These are phyloP conservation scores for Wickerhamomyces ciferrii DNA, from an alignment of 805 yeast genomes.

Conservation along the genomic window DNA sequence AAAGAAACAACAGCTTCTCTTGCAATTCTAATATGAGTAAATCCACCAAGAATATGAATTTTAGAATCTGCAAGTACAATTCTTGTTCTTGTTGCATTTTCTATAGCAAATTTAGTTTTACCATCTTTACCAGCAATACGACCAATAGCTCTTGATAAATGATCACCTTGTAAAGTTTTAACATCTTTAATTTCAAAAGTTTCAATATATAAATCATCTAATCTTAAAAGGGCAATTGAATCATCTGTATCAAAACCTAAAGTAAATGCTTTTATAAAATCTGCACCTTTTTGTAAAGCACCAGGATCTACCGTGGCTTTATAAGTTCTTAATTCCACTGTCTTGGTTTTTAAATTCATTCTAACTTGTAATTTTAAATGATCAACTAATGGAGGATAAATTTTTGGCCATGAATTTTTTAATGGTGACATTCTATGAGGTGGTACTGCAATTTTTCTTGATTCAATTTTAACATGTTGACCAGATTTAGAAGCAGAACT, in stretches of 20 bases:
- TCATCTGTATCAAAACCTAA: conserved; percentile 97
- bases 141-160: conserved; percentile 96
- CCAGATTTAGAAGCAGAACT: conserved; percentile 58
- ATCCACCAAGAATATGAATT: conserved; percentile 95
- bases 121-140: conserved; percentile 99
- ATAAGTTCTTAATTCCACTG: conserved; percentile 82
- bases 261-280: conserved; percentile 91
- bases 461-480: conserved; percentile 71
- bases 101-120: conserved; percentile 96
- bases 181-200: conserved; percentile 97
- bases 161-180: conserved; percentile 92
- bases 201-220: conserved; percentile 95
- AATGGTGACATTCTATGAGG: conserved; percentile 97
- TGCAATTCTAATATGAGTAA: conserved; percentile 97
- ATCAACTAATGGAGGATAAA: conserved; percentile 93
- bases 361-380: conserved; percentile 92
- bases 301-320: conserved; percentile 84
- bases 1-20: conserved; percentile 92
- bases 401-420: conserved; percentile 85
- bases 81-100: conserved; percentile 97
- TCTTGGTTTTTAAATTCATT: conserved; percentile 85
- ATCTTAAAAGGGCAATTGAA: conserved; percentile 87
- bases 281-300: conserved; percentile 97
- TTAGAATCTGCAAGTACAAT: conserved; percentile 95
- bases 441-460: conserved; percentile 88